Evolutionary conservation across 1,139 yeast genomes (phyloP), one percentile per base, ranked within the genome.

Genomic region (Protomyces macrosporus): DNA sequence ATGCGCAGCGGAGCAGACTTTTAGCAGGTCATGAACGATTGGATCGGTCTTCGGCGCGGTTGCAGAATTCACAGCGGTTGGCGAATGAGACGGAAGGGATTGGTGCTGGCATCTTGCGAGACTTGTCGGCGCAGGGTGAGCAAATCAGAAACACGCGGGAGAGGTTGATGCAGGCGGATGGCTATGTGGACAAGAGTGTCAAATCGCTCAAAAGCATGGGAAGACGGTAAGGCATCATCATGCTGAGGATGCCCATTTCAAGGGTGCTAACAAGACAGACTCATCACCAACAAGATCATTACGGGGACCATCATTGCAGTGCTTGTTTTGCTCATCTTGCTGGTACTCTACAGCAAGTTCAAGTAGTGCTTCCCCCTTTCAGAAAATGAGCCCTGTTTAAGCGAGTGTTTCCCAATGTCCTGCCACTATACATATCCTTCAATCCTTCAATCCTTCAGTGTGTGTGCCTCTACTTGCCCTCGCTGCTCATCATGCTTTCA

Each of bases 271-370:
- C 32, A 4, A 48, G 53, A 37, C 63, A 79, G 98, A 71, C 81
- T 93, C 80, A 91, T 95, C n/a, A 95, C 98, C 3, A 95, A 95
- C 76, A 87, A 90, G 75, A 81, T 91, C 70, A 89, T 95, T 67
- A 90, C 96, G 66, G 90, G 90, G 71, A 96, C 96, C n/a, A 93
- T 95, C 66, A 93, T 95, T 66, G 96, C 88, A 1, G 91, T 93
- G 14, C 81, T 95, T 71, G 84, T 93, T 5, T 73, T 93, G 65
- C 81, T 95, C 71, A 95, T 95, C 65, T 78, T 93, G 68, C 80
- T 95, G 69, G 97, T 91, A 33, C 79, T 93, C 68, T 90, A 89
- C 64, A 86, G 93, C 73, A 93, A 93, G 75, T 90, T 93, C 62
- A 58, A 58, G 52, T 58, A 35, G 23, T 23, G 23, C 23, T 23